These are phyloP conservation scores for Gentiana dahurica DNA, from an alignment of 257 asterid genomes.

Conservation along the genomic window DNA sequence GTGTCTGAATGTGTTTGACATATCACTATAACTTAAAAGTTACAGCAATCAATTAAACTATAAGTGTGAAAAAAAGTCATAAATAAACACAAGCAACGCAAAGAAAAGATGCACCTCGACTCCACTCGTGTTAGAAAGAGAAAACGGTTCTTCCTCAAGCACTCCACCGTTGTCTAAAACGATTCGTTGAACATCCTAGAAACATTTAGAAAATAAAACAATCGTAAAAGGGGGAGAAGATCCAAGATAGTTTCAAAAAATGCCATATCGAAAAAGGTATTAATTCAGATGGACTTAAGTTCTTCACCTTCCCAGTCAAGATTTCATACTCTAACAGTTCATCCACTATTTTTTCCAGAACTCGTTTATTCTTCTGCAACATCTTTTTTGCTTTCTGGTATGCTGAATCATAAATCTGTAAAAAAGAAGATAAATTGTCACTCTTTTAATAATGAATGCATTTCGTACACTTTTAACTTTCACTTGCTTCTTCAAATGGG, in stretches of 20 bases:
- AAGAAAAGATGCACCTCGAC: conserved; percentile 33
- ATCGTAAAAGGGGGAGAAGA: background rate
- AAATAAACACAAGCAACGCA: no score
- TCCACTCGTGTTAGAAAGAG: conserved; percentile 34
- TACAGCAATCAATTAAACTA: no score
- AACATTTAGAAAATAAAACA: conserved; percentile 10
- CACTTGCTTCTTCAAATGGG: no score
- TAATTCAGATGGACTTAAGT: background rate
- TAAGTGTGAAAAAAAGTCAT: no score
- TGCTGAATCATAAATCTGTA: conserved; percentile 75
- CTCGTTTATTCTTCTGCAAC: conserved; percentile 53
- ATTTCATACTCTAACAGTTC: conserved; percentile 77
- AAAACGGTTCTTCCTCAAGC: conserved; percentile 78
- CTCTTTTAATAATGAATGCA: no score
- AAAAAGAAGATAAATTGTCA: background rate
- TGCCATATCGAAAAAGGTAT: background rate
- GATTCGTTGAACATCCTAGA: conserved; percentile 80
- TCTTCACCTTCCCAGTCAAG: conserved; percentile 76
- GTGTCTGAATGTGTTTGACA: no score
- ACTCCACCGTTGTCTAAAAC: conserved; percentile 54
- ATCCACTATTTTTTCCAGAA: conserved; percentile 78
- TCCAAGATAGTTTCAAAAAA: background rate
- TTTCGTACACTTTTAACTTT: no score
- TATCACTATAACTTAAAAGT: no score
- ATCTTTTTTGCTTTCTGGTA: conserved; percentile 68